phyloP scores from a whole-genome alignment of 345 rosid genomes.

The Toxicodendron radicans region DNA sequence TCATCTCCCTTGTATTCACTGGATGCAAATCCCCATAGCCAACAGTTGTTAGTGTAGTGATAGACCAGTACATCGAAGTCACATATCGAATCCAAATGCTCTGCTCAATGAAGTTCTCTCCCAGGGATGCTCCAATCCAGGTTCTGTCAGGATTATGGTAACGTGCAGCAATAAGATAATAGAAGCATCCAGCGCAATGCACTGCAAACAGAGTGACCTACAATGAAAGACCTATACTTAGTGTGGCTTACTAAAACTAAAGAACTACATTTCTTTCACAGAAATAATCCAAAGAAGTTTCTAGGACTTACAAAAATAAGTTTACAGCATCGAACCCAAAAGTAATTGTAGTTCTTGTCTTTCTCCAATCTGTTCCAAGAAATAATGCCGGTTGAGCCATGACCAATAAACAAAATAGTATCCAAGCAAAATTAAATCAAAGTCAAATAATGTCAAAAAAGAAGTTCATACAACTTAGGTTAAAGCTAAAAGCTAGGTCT shows the following conservation, averaged over 20 bases:
- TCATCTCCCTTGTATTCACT: slow-evolving; percentile 78
- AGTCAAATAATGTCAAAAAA: background rate
- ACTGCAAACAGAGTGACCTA: slow-evolving; percentile 94
- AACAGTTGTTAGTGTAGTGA: slow-evolving; percentile 89
- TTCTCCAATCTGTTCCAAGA: slow-evolving; percentile 74
- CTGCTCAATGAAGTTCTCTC: slow-evolving; percentile 40
- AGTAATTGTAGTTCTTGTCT: slow-evolving; percentile 85
- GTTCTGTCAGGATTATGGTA: slow-evolving; percentile 51
- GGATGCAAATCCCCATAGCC: slow-evolving; percentile 98
- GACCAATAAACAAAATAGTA: background rate
- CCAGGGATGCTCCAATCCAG: slow-evolving; percentile 65
- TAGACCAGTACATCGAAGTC: slow-evolving; percentile 93
- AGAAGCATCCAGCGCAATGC: slow-evolving; percentile 92
- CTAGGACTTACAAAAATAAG: slow-evolving; percentile 74
- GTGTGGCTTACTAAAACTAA: background rate
- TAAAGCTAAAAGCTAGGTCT: background rate
- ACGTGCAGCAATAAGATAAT: slow-evolving; percentile 78
- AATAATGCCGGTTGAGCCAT: background rate
- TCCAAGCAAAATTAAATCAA: background rate
- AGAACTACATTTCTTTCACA: background rate
- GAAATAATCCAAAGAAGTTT: background rate
- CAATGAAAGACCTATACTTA: slow-evolving; percentile 14
- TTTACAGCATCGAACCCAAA: slow-evolving; percentile 93
- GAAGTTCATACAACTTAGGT: background rate
- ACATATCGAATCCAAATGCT: slow-evolving; percentile 74